Evolutionary conservation across 2,329 filamentous ascomycete species (phyloP), one percentile per base, ranked within the genome.

Genomic region (Ceratocystis cacaofunesta): DNA sequence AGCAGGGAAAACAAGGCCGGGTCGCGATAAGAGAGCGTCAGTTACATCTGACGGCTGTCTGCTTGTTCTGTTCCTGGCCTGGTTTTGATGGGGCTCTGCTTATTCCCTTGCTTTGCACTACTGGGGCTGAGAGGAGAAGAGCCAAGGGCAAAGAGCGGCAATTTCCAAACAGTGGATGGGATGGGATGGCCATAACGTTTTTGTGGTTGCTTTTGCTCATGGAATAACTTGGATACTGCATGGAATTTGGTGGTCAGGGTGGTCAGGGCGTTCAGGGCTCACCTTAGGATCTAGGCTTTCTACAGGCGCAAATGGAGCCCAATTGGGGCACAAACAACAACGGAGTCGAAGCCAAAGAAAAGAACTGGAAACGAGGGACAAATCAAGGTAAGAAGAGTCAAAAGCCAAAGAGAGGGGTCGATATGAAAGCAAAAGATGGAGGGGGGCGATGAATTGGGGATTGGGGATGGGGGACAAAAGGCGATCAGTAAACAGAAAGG

Each of bases 241-340:
- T 58, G 55, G 55, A 58, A 52, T 28, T 28, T 7, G 12, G 8
- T 30, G 52, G 52, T 28, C 52, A 32, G 52, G 12, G 7, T 30
- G 52, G 52, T 28, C 52, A 32, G 52, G 22, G 52, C 17, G 52
- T 28, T 32, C n/a, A 57, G 55, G 55, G 55, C 55, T 58, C 28
- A 58, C 55, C 55, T 58, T 58, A 15, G 55, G 55, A 58, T 58
- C 55, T 30, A 58, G 55, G 55, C 55, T 58, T 36, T 58, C 55
- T 58, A 28, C 55, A 58, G 28, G 15, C 19, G 28, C 55, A 58
- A 41, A 30, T 19, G 17, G 55, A 58, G 55, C 8, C 52, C 22
- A 25, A 25, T 28, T 22, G 48, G 48, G 10, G 3, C 10, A 15
- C 12, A 41, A 41, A 41, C 36, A 41, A 41, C 36, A 41, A 41